phyloP scores from a whole-genome alignment of 2,329 filamentous ascomycete genomes.

The Ophiostoma sp. region DNA sequence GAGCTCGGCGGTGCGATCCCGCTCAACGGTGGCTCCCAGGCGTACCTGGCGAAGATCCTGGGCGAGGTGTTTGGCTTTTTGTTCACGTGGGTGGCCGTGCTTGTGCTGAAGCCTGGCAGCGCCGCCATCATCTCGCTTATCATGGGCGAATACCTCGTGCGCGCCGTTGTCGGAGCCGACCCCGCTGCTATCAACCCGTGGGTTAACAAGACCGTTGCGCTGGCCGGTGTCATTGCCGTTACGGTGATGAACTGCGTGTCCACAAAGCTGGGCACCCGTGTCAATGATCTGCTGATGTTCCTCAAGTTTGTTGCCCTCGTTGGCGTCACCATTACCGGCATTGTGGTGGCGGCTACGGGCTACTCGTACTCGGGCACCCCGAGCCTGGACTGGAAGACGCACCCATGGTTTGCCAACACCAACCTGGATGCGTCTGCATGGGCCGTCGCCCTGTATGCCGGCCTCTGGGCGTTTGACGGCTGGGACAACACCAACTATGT shows the following conservation, averaged over 20 bases:
- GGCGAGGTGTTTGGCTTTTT: slow-evolving; percentile 88
- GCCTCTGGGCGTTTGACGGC: slow-evolving; percentile 95
- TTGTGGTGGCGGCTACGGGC: slow-evolving; percentile 83
- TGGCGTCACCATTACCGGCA: slow-evolving; percentile 78
- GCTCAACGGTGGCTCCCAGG: slow-evolving; percentile 86
- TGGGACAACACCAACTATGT: slow-evolving; percentile 99
- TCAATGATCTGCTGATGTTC: slow-evolving; percentile 93
- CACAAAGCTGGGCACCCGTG: slow-evolving; percentile 76
- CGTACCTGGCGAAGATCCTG: slow-evolving; percentile 94
- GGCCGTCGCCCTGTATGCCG: slow-evolving; percentile 91
- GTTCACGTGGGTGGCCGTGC: slow-evolving; percentile 92
- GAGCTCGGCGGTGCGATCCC: slow-evolving; percentile 95
- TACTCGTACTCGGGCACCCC: slow-evolving; percentile 67
- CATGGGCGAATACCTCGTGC: slow-evolving; percentile 94
- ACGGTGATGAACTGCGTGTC: slow-evolving; percentile 87
- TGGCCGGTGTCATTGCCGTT: slow-evolving; percentile 68
- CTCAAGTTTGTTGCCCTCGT: slow-evolving; percentile 89
- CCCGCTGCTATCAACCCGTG: slow-evolving; percentile 68
- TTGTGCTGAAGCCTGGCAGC: slow-evolving; percentile 88
- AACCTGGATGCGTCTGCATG: slow-evolving; percentile 74
- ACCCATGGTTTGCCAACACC: slow-evolving; percentile 84
- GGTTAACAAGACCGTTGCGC: slow-evolving; percentile 83
- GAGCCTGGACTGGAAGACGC: slow-evolving; percentile 79
- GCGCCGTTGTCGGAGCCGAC: slow-evolving; percentile 80
- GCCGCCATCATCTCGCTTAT: slow-evolving; percentile 95